phyloP scores from a whole-genome alignment of 2,329 filamentous ascomycete species.

The Sporothrix curviconia region DNA sequence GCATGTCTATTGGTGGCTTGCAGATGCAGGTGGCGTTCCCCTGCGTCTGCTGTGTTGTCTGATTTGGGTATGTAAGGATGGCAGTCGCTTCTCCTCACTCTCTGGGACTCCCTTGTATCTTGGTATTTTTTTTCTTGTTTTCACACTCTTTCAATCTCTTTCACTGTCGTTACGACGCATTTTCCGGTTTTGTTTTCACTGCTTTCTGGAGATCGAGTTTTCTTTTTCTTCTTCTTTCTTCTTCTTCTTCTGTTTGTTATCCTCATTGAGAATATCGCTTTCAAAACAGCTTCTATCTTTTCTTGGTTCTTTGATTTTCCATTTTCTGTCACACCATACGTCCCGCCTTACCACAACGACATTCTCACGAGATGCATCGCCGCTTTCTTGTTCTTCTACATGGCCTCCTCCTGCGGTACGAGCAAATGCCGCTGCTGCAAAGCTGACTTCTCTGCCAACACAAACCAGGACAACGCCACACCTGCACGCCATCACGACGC shows the following conservation, averaged over 20 bases:
- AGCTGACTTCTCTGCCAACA: not conserved
- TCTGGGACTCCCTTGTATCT: not conserved
- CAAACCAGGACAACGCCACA: not conserved
- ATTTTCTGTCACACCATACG: not conserved
- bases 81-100: not conserved
- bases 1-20: too few relatives aligned
- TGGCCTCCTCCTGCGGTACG: too few relatives aligned
- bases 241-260: not conserved
- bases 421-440: too few relatives aligned
- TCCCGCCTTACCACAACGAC: not conserved
- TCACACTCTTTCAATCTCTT: not conserved
- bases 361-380: not conserved
- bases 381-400: not conserved
- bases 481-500: not conserved
- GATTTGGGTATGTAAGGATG: too few relatives aligned
- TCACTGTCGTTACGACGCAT: not conserved
- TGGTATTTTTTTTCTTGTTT: not conserved
- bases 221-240: not conserved
- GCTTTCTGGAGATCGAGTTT: too few relatives aligned
- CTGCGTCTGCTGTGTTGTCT: too few relatives aligned
- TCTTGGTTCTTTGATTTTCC: too few relatives aligned
- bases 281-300: too few relatives aligned
- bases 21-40: too few relatives aligned
- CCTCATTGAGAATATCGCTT: not conserved
- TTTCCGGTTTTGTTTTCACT: not conserved